These are phyloP conservation scores for Cercospora nicotianae DNA, from an alignment of 2,329 filamentous ascomycete genomes.

Conservation along the genomic window DNA sequence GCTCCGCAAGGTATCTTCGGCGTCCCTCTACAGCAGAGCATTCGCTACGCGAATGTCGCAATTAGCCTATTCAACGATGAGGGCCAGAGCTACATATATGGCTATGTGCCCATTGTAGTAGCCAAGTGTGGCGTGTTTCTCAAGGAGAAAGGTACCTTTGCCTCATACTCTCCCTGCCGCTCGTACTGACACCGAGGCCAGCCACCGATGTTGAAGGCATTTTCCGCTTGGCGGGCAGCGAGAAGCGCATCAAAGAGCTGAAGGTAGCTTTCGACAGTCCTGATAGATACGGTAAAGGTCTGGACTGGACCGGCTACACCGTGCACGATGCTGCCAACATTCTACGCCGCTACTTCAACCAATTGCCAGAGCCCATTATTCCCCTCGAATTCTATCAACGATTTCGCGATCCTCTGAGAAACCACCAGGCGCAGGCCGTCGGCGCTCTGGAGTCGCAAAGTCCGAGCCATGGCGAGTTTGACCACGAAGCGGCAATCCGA, in stretches of 20 bases:
- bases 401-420: conserved; percentile 79
- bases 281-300: conserved; percentile 90
- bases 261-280: conserved; percentile 91
- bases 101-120: conserved; percentile 96
- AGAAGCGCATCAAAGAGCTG: conserved; percentile 97
- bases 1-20: conserved; percentile 81
- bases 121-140: conserved; percentile 96
- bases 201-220: conserved; percentile 95
- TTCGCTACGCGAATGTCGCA: conserved; percentile 95
- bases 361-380: conserved; percentile 94
- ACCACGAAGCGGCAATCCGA: conserved; percentile 72
- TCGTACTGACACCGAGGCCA: conserved; percentile 45
- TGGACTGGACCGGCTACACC: conserved; percentile 96
- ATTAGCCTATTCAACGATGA: conserved; percentile 93
- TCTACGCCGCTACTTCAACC: conserved; percentile 89
- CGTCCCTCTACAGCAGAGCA: conserved; percentile 87
- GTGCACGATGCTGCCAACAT: conserved; percentile 98
- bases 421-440: conserved; percentile 68
- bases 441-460: conserved; percentile 62
- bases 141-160: conserved; percentile 90
- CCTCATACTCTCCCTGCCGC: background rate
- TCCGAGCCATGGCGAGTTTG: conserved; percentile 71
- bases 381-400: conserved; percentile 89
- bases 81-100: conserved; percentile 95
- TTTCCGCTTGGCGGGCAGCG: conserved; percentile 91